Evolutionary conservation across 139 green algal species (phyloP), one percentile per base, ranked within the genome.

Genomic region (Coelastrella sp.): DNA sequence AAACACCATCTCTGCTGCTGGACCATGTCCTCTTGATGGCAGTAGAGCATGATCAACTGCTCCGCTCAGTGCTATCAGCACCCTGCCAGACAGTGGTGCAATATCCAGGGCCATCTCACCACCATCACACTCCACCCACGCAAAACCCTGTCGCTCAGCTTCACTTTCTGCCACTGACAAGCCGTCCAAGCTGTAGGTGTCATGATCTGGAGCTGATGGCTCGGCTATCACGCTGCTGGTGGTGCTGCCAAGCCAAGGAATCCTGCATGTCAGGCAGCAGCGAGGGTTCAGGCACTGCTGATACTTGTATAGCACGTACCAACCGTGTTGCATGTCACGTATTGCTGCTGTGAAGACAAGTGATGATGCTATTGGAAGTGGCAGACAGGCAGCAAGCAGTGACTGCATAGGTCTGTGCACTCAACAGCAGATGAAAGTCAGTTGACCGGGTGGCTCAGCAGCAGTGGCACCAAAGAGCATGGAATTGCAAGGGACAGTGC

Each of bases 1-100:
- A 41, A 71, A 86, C 66, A 78, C 80, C 66, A 79, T 71, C 15
- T 86, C 90, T 3, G 88, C 64, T 19, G 78, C 77, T n/a, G 77
- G 78, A 4, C 71, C 27, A 11, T 79, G 27, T 25, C 80, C 83
- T n/a, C 11, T 25, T 6, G 48, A 30, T 19, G 91, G 87, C 81
- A 91, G 83, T 62, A 94, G 84, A 23, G 85, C 81, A 74, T 94
- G 91, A 48, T 94, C 91, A 43, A 94, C 82, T 6, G 87, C 89
- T 4, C 91, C 91, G 60, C 86, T 91, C 15, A 94, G 78, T 32
- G 92, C 89, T 48, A 94, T 51, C 62, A 92, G 85, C 64, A 87
- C 69, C 37, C 91, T 50, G 4, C 91, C 89, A 35, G 82, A 86
- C 27, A 92, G 6, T 1, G 91, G 91, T 35, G 80, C 86, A 0